A percentile compares a stretch with the other conserved stretches of the same genome.
phyloP scores from a whole-genome alignment of 768 basidiomycete species.

The Cystobasidium onofrii region DNA sequence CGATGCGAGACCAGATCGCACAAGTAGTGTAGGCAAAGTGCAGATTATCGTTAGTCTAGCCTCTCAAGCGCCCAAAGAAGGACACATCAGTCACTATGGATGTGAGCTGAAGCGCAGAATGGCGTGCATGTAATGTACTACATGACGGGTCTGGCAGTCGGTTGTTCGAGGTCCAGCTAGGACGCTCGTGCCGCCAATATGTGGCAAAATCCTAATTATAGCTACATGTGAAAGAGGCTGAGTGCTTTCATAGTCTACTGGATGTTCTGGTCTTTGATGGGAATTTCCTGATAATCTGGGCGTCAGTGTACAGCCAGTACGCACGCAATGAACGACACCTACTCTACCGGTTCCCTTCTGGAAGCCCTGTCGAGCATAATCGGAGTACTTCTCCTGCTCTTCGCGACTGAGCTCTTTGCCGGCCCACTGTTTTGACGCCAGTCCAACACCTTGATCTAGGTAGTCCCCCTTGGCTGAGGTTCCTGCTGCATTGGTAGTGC shows the following conservation, averaged over 20 bases:
- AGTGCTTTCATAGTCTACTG: not conserved
- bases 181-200: too few relatives aligned
- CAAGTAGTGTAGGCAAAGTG: too few relatives aligned
- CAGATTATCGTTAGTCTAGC: too few relatives aligned
- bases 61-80: too few relatives aligned
- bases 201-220: not conserved
- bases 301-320: not conserved
- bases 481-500: not conserved
- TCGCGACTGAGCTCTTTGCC: not conserved
- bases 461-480: not conserved
- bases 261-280: constrained; percentile 7
- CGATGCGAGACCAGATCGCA: too few relatives aligned
- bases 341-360: not conserved
- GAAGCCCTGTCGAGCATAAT: not conserved
- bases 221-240: not conserved
- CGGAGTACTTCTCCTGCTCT: constrained; percentile 19
- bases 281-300: not conserved
- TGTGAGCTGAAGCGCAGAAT: too few relatives aligned
- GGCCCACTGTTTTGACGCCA: not conserved
- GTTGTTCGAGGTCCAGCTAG: too few relatives aligned
- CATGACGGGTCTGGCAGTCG: too few relatives aligned
- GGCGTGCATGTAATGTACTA: too few relatives aligned
- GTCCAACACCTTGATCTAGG: constrained; percentile 12
- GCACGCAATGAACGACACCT: too few relatives aligned
- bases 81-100: too few relatives aligned